Conservation (phyloP, 768 basidiomycete species). For the Phylloporus arenicola region DNA sequence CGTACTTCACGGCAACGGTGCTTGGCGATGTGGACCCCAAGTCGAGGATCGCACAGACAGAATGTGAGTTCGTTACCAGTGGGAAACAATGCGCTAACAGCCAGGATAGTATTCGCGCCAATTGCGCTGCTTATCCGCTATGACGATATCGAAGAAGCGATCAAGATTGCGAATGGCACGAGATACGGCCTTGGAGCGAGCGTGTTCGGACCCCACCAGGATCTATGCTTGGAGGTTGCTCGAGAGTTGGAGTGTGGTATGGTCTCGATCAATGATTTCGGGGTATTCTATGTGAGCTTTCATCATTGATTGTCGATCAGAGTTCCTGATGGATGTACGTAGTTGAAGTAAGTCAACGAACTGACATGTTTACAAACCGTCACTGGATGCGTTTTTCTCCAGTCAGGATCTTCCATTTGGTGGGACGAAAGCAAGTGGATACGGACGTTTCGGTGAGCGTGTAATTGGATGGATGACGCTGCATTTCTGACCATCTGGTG, state of each 20-base stretch:
- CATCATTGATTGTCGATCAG: neutral
- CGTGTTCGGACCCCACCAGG: slow-evolving; percentile 86
- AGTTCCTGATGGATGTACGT: slow-evolving; percentile 14
- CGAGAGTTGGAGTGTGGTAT: slow-evolving; percentile 86
- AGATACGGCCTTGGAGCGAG: slow-evolving; percentile 89
- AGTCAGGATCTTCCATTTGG: slow-evolving; percentile 95
- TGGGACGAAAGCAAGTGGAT: slow-evolving; percentile 85
- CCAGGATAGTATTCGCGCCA: slow-evolving; percentile 80
- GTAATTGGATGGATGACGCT: neutral
- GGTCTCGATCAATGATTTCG: slow-evolving; percentile 97
- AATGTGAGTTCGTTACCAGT: slow-evolving; percentile 44
- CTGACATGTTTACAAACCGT: slow-evolving; percentile 5
- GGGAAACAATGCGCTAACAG: slow-evolving; percentile 8
- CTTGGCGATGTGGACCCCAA: slow-evolving; percentile 67
- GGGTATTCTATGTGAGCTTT: slow-evolving; percentile 70
- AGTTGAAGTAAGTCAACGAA: slow-evolving; percentile 58
- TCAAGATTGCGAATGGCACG: slow-evolving; percentile 84
- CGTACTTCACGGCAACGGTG: slow-evolving; percentile 85
- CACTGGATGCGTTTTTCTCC: slow-evolving; percentile 1
- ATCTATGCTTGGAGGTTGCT: slow-evolving; percentile 74
- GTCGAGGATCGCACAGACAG: slow-evolving; percentile 75
- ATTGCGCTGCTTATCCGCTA: slow-evolving; percentile 85
- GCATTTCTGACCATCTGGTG: slow-evolving; percentile 6
- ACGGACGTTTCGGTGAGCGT: slow-evolving; percentile 81
- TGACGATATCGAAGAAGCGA: slow-evolving; percentile 76